phyloP scores from a whole-genome alignment of 1,284 basidiomycete genomes.

The Boletus smithii region DNA sequence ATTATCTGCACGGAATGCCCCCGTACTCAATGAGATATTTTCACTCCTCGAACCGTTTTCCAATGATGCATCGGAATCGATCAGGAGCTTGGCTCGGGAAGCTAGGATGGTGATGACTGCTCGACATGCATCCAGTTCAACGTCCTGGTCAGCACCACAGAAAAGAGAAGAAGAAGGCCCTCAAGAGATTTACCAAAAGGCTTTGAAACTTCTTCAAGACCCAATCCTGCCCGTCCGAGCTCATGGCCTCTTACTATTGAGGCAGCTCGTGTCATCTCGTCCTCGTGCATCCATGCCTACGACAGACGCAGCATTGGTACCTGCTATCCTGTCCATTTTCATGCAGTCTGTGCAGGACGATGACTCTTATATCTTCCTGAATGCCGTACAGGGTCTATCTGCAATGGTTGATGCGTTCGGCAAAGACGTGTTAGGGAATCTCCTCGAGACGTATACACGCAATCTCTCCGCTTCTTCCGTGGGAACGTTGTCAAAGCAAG shows the following conservation, averaged over 20 bases:
- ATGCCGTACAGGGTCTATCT: constrained; percentile 86
- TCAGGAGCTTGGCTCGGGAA: constrained; percentile 60
- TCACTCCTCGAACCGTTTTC: constrained; percentile 59
- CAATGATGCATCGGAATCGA: constrained; percentile 14
- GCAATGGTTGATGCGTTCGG: constrained; percentile 80
- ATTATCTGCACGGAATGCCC: constrained; percentile 58
- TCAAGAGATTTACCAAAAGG: constrained; percentile 78
- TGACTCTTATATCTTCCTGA: constrained; percentile 93
- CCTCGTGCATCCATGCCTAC: constrained; percentile 13
- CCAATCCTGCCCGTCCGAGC: constrained; percentile 93
- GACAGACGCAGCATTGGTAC: constrained; percentile 58
- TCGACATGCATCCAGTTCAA: constrained; percentile 50
- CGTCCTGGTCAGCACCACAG: constrained; percentile 29
- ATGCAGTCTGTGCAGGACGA: constrained; percentile 85
- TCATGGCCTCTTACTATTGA: constrained; percentile 84
- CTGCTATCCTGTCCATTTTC: constrained; percentile 86
- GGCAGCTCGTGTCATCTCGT: constrained; percentile 62
- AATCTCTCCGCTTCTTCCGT: constrained; percentile 50
- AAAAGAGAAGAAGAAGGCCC: constrained; percentile 40
- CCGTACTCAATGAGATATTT: constrained; percentile 71
- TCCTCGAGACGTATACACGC: constrained; percentile 63
- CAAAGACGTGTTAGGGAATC: constrained; percentile 62
- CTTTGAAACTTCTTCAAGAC: constrained; percentile 86
- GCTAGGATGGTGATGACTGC: constrained; percentile 80
- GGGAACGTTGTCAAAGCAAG: constrained; percentile 52